A percentile compares a stretch with the other conserved stretches of the same genome.
Evolutionary conservation across 2,329 filamentous ascomycete species (phyloP).

Genomic region (Microdochium paspali): DNA sequence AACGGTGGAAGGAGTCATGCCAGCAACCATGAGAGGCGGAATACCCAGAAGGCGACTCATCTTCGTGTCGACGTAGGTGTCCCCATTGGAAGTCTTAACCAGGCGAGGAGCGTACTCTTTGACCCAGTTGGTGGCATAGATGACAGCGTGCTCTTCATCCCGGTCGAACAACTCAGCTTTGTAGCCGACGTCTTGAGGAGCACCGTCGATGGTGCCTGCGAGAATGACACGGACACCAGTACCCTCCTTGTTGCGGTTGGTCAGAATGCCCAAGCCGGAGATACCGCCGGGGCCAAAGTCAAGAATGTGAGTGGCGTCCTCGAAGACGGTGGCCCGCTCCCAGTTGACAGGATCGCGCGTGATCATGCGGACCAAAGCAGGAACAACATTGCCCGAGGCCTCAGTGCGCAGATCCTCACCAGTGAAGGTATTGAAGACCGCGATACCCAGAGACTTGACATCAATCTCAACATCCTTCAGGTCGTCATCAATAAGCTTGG

Average conservation of each 20-base stretch:
- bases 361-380: conserved; percentile 81
- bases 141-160: conserved; percentile 88
- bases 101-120: conserved; percentile 92
- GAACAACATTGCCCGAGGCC: conserved; percentile 70
- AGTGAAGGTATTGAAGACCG: conserved; percentile 84
- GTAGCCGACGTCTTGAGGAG: conserved; percentile 86
- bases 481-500: conserved; percentile 75
- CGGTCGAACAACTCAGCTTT: conserved; percentile 97
- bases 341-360: conserved; percentile 91
- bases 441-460: conserved; percentile 63
- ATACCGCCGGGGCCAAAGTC: conserved; percentile 97
- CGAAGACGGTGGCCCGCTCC: conserved; percentile 90
- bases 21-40: conserved; percentile 81
- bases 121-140: conserved; percentile 95
- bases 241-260: conserved; percentile 98
- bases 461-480: conserved; percentile 74
- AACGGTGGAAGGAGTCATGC: conserved; percentile 88
- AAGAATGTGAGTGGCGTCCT: conserved; percentile 82
- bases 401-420: conserved; percentile 72
- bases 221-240: conserved; percentile 95
- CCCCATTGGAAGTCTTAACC: conserved; percentile 78
- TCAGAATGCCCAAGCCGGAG: conserved; percentile 89
- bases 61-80: conserved; percentile 93
- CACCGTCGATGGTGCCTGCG: conserved; percentile 85
- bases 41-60: conserved; percentile 82